Base-by-base conservation (phyloP, 2,329 filamentous ascomycete genomes). In the Orbilia javanica region DNA sequence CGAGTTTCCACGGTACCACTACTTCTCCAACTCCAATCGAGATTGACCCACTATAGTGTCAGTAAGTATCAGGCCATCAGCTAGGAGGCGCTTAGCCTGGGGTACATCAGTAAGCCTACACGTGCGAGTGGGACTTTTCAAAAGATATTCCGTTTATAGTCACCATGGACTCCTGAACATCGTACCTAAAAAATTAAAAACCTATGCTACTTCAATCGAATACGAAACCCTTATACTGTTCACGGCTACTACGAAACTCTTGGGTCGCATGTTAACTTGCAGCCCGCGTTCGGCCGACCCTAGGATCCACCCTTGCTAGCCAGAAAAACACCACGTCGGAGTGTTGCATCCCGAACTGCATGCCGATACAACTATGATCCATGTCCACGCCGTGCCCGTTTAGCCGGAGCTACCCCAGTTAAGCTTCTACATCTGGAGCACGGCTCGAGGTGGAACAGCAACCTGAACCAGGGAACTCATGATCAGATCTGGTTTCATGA, bases 391-490 rank as follows among this genome's bases (percentile, higher is more conserved):
- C 22, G n/a, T 50, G 55, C n/a, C 31, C 64, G 34, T 76, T 77
- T 77, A 77, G 39, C 73, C 73, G 73, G 73, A 52, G 48, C 73
- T 34, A 66, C 60, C 64, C 66, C 52, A 53, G 73, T 27, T 62
- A 44, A 20, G 15, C 27, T 60, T 62, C 73, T 50, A n/a, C 29
- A 66, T 77, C 7, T 55, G 65, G 72, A 39, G 72, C 55, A 68
- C 71, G 64, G 64, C 65, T 76, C 65, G 72, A 76, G 50, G 50
- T 73, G 31, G 18, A 57, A 57, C 52, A 18, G 29, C 36, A 36
- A 57, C 52, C 25, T 60, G 55, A 42, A 60, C 55, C 55, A 60
- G 42, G 55, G 55, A 60, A 60, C 55, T 60, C 34, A 60, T 60
- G 34, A 60, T 42, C 34, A 60, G 55, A 27, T 25, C 55, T 27